Base-by-base conservation (phyloP, 108 stramenopile genomes). In the Nitzschia sp. region DNA sequence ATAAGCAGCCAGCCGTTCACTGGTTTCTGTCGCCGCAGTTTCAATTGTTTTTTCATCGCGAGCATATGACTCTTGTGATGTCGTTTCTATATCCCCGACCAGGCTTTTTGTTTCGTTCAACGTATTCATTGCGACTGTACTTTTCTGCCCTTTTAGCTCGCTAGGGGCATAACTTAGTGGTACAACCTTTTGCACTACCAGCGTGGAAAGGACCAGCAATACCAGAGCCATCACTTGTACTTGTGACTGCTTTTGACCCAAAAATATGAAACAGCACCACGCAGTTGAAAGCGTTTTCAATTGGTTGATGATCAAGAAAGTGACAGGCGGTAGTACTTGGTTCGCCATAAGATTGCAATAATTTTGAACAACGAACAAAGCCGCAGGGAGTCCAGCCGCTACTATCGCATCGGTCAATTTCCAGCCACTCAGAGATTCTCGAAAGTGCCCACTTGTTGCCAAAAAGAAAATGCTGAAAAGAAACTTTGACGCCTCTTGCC, bases 261-360 rank as follows among this genome's bases (percentile, higher is more conserved):
- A 54, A 13, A 96, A 27, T 6, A 96, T 54, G 77, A 78, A 96
- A 27, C 94, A 92, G 57, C 81, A 94, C 13, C 92, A 46, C 25
- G 96, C 96, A 5, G 95, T 94, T 45, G 84, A 84, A 19, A 97
- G 54, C 2, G 91, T 96, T 64, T 97, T 97, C 15, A 93, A 95
- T 70, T 97, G 96, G 63, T 95, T 96, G 17, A 96, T 82, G 11
- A 95, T 86, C 63, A 92, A 90, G 75, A 84, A 96, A 3, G 87
- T 88, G n/a, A 96, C 76, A 4, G 91, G 81, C 53, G 88, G 84
- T 15, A 96, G 73, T 46, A 88, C 74, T 63, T 85, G 83, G 36
- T 94, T 92, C 8, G 91, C 90, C 72, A 85, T 71, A 27, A 94
- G 82, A 36, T 77, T 74, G 24, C 86, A 82, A 42, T 86, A 61